phyloP scores from a whole-genome alignment of 2,329 filamentous ascomycete species.

The Xylogone sp. region DNA sequence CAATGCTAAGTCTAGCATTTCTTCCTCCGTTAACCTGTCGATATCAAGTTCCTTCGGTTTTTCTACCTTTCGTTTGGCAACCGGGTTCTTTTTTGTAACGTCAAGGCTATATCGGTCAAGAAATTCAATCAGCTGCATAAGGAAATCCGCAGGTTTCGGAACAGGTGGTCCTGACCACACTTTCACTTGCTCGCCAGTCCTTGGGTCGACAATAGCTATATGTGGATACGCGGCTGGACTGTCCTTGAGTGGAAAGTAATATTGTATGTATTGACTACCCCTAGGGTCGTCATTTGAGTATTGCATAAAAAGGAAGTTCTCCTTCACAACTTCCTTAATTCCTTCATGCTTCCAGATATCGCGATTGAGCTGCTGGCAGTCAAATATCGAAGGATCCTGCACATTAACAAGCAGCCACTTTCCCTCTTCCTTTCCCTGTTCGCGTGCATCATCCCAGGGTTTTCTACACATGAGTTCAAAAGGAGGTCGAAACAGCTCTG shows the following conservation, averaged over 20 bases:
- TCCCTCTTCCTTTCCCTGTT: constrained; percentile 79
- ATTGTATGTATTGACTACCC: constrained; percentile 78
- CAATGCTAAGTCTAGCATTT: constrained; percentile 93
- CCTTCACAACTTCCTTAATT: constrained; percentile 74
- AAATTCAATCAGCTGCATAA: constrained; percentile 90
- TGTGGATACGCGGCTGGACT: constrained; percentile 90
- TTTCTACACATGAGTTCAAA: constrained; percentile 82
- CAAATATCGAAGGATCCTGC: constrained; percentile 89
- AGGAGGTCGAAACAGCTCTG: constrained; percentile 88
- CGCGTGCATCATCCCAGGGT: constrained; percentile 79
- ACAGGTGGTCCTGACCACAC: constrained; percentile 86
- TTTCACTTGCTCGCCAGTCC: constrained; percentile 96
- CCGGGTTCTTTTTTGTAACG: constrained; percentile 85
- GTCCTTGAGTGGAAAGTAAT: constrained; percentile 80
- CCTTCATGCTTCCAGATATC: constrained; percentile 91
- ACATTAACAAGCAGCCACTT: constrained; percentile 97
- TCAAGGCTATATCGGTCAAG: constrained; percentile 94
- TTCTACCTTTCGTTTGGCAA: constrained; percentile 73
- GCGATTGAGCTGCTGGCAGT: constrained; percentile 89
- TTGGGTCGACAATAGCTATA: constrained; percentile 90
- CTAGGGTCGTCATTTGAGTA: constrained; percentile 82
- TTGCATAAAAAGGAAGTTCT: constrained; percentile 95
- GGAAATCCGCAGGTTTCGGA: constrained; percentile 72
- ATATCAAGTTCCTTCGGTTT: constrained; percentile 68
- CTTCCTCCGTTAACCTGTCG: constrained; percentile 89